Evolutionary conservation across 2,329 filamentous ascomycete genomes (phyloP), one percentile per base, ranked within the genome.

Genomic region (Clonostachys solani): DNA sequence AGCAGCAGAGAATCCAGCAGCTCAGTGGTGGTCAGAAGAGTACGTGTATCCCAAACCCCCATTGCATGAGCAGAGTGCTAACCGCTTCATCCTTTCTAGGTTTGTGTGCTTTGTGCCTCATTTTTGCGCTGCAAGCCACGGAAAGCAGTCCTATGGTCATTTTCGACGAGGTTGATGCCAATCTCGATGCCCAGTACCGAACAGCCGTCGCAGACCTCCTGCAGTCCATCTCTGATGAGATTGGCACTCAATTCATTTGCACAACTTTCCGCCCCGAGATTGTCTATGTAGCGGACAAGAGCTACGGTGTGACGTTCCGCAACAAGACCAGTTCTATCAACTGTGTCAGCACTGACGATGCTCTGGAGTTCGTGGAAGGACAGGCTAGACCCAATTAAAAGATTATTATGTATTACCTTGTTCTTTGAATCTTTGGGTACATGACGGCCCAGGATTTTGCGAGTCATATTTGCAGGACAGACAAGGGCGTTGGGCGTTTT

Each of bases 91-190:
- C 45, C 19, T 17, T 2, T 17, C 3, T 16, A 91, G 88, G 89
- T 81, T 76, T 97, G 52, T 97, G 92, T 67, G 94, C 94, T 10
- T 81, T 99, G n/a, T 95, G 94, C 41, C 82, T 99, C 45, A 95
- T 99, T 56, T 99, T 99, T 64, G 94, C 94, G n/a, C 95, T 99
- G 56, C 94, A 99, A 68, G 89, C 92, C 56, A 96, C 92, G 50
- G 94, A 99, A 64, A 94, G 92, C 10, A 95, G 92, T 41, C 94
- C 94, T 2, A 97, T 99, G 77, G 96, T 99, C 65, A 92, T 99
- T 60, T 99, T 99, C 58, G 94, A 99, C 66, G 94, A 99, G 69
- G 96, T 99, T 53, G 94, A 99, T 62, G 94, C 94, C 66, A 99
- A 99, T 64, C 80, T 99, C 19, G 94, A 99, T 65, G 92, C 94